These are phyloP conservation scores for Ustilago nuda DNA, from an alignment of 1,284 basidiomycete genomes.

Conservation along the genomic window DNA sequence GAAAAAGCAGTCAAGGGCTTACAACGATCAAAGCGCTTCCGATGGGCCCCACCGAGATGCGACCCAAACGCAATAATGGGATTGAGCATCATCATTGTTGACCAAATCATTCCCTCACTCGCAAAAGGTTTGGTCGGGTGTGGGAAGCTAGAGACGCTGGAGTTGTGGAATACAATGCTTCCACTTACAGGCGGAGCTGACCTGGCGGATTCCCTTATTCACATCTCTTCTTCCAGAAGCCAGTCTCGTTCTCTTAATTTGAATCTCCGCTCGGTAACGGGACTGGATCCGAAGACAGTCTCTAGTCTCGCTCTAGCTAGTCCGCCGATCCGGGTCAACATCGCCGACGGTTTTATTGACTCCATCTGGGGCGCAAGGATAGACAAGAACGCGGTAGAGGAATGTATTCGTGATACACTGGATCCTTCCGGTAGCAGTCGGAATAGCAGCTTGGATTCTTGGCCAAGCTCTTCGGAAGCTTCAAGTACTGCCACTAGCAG, in stretches of 20 bases:
- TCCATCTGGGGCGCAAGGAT: slow-evolving; percentile 43
- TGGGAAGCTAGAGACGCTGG: slow-evolving; percentile 14
- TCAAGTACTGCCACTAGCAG: slow-evolving; percentile 21
- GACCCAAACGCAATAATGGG: slow-evolving; percentile 34
- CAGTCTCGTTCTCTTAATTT: background rate
- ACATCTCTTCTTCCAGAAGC: slow-evolving; percentile 1
- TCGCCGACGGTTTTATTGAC: slow-evolving; percentile 41
- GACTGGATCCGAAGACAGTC: slow-evolving; percentile 19
- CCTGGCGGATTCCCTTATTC: slow-evolving; percentile 22
- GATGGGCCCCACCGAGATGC: slow-evolving; percentile 37
- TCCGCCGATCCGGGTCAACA: slow-evolving; percentile 29
- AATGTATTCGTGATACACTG: slow-evolving; percentile 28
- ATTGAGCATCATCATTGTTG: slow-evolving; percentile 42
- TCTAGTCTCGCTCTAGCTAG: slow-evolving; percentile 14
- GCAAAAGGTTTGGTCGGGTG: slow-evolving; percentile 23
- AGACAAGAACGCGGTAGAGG: slow-evolving; percentile 14
- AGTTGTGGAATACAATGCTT: slow-evolving; percentile 45
- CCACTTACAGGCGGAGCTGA: slow-evolving; percentile 18
- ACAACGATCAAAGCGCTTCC: background rate
- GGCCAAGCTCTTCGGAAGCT: slow-evolving; percentile 9
- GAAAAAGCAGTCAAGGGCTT: slow-evolving; percentile 10
- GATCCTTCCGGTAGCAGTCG: background rate
- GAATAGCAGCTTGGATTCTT: background rate
- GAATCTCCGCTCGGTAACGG: slow-evolving; percentile 26
- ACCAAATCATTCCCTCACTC: slow-evolving; percentile 26